Base-by-base conservation (phyloP, 768 basidiomycete genomes). In the Hericium alpestre region DNA sequence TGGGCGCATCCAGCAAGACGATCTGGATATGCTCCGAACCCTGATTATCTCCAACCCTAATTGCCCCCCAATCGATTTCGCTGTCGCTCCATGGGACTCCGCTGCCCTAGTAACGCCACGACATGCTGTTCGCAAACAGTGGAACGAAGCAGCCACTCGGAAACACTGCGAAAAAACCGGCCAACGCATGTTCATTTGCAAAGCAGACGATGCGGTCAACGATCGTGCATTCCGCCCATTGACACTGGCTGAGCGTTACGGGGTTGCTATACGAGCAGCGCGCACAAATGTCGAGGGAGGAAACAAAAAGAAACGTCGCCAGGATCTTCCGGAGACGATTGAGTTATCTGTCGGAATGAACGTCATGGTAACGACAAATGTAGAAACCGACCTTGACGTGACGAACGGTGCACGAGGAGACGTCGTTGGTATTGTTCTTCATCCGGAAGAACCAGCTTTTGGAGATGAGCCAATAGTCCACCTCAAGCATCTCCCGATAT, bases 361-460 rank as follows among this genome's bases (percentile, higher is more conserved):
- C 50, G 71, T 72, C 0, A 70, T 76, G 70, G 70, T 76, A 0
- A 73, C 69, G 1, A 51, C 46, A 2, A 76, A 76, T 40, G 55
- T 77, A 0, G 67, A 73, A n/a, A 75, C 72, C 0, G 72, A 76
- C 25, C 60, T 71, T 0, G 75, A 76, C 38, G 51, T 78, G 0
- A 68, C 75, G 0, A 77, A 76, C 51, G 72, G 76, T 0, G 62
- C 72, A 0, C 23, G 67, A 1, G 72, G 73, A 0, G 58, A 61
- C 12, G 68, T 75, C 1, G 57, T 65, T 0, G 67, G 66, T 38
- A 73, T 75, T n/a, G 52, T 73, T 0, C 61, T 76, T 0, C 15
- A 16, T 16, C 55, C 74, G 63, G 63, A 69, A 0, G 68, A 75
- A 55, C 61, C 63, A 7, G 12, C 48, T 2, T 20, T 62, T 1